phyloP scores from a whole-genome alignment of 768 basidiomycete genomes.

The Scleroderma citrinum region DNA sequence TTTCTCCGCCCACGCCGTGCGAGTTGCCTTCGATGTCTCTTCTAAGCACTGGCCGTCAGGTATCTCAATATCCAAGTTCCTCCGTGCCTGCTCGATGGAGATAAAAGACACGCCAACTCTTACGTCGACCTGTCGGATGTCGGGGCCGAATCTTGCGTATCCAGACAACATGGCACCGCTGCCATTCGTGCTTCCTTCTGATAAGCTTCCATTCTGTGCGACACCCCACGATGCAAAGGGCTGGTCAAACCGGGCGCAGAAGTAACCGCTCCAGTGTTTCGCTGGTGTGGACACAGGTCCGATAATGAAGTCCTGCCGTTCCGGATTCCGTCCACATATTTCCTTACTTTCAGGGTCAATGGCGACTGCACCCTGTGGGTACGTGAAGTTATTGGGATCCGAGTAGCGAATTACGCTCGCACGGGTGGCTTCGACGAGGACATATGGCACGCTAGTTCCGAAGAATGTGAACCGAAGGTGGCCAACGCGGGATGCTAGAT shows the following conservation, averaged over 20 bases:
- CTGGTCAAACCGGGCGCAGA: constrained; percentile 53
- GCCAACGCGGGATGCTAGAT: constrained; percentile 64
- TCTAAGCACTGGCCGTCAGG: constrained; percentile 44
- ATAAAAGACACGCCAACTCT: constrained; percentile 72
- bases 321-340: constrained; percentile 59
- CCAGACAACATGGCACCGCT: constrained; percentile 46
- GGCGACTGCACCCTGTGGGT: constrained; percentile 45
- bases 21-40: constrained; percentile 41
- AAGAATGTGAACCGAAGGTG: constrained; percentile 68
- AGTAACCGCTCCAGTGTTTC: constrained; percentile 37
- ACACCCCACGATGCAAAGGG: constrained; percentile 44
- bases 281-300: constrained; percentile 44
- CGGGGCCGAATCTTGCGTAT: constrained; percentile 40
- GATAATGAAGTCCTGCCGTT: constrained; percentile 68
- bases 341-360: constrained; percentile 40
- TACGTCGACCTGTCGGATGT: constrained; percentile 38
- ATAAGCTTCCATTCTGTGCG: constrained; percentile 38
- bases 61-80: constrained; percentile 45
- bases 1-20: constrained; percentile 53
- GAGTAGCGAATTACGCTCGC: constrained; percentile 53
- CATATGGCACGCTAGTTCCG: constrained; percentile 41
- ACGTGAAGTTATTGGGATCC: constrained; percentile 42
- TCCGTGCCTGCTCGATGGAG: constrained; percentile 57
- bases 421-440: constrained; percentile 64
- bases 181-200: constrained; percentile 23